Conservation (phyloP, 2,329 filamentous ascomycete genomes). For the Neophaeococcomyces aloes region DNA sequence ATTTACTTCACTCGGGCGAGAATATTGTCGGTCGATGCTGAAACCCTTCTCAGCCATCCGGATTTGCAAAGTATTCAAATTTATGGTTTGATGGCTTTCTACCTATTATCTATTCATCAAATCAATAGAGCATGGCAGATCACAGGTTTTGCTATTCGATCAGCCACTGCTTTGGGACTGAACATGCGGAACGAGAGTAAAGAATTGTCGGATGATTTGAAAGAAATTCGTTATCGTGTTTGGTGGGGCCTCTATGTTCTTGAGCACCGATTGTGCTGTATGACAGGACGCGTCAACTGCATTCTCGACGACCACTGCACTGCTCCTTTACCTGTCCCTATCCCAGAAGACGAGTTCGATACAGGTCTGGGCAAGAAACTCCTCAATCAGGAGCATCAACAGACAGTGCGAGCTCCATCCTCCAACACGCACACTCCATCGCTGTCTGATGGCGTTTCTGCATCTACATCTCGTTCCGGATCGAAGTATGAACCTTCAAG, state of each 20-base stretch:
- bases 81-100: constrained; percentile 34
- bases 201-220: constrained; percentile 29
- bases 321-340: constrained; percentile 32
- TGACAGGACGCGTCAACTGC: constrained; percentile 37
- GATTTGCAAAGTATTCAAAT: constrained; percentile 39
- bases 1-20: constrained; percentile 36
- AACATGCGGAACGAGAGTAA: constrained; percentile 35
- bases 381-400: constrained; percentile 27
- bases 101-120: constrained; percentile 33
- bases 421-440: constrained; percentile 19
- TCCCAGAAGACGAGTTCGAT: constrained; percentile 31
- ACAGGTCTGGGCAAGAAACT: constrained; percentile 27
- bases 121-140: constrained; percentile 37
- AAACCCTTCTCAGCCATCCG: constrained; percentile 33
- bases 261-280: constrained; percentile 35
- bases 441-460: constrained; percentile 8
- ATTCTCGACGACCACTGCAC: constrained; percentile 35
- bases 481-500: constrained; percentile 8
- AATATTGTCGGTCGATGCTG: constrained; percentile 33
- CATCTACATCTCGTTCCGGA: constrained; percentile 12
- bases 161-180: constrained; percentile 33
- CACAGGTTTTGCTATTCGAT: constrained; percentile 33
- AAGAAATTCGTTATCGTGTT: constrained; percentile 36
- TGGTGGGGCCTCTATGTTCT: constrained; percentile 38
- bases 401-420: constrained; percentile 21